phyloP scores from a whole-genome alignment of 2,329 filamentous ascomycete genomes.

The Monosporascus ibericus region DNA sequence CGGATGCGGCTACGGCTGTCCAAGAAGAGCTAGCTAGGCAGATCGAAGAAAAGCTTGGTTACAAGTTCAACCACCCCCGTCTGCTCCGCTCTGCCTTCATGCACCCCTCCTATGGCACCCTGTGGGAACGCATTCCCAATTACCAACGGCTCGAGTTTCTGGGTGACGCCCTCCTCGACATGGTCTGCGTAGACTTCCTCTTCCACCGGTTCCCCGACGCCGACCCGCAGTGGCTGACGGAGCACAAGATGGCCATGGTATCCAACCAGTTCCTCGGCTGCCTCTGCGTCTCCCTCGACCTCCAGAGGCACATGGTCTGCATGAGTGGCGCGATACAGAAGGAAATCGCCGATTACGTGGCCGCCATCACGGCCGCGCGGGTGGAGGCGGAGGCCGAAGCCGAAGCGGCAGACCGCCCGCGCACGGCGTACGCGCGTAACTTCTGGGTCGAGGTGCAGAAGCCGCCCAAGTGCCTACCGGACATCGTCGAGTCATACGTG shows the following conservation, averaged over 20 bases:
- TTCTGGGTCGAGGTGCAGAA: slow-evolving; percentile 62
- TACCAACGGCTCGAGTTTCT: slow-evolving; percentile 93
- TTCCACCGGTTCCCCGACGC: slow-evolving; percentile 70
- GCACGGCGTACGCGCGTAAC: slow-evolving; percentile 44
- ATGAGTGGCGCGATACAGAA: slow-evolving; percentile 39
- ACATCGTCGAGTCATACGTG: slow-evolving; percentile 83
- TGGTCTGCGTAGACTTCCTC: slow-evolving; percentile 67
- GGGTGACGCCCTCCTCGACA: slow-evolving; percentile 66
- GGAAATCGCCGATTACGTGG: slow-evolving; percentile 49
- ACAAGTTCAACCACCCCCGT: slow-evolving; percentile 66
- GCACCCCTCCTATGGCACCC: slow-evolving; percentile 73
- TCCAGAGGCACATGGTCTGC: slow-evolving; percentile 66
- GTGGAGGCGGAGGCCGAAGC: slow-evolving; percentile 32
- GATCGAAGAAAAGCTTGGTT: slow-evolving; percentile 52
- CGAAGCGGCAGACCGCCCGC: slow-evolving; percentile 27
- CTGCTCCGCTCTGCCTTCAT: slow-evolving; percentile 80
- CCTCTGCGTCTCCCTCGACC: slow-evolving; percentile 69
- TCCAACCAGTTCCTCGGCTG: slow-evolving; percentile 90
- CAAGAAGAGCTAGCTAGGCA: slow-evolving; percentile 63
- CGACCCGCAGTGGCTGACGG: slow-evolving; percentile 94
- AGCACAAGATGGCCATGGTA: slow-evolving; percentile 99
- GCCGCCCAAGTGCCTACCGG: slow-evolving; percentile 71
- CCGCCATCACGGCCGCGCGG: slow-evolving; percentile 48
- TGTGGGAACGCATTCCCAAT: slow-evolving; percentile 72
- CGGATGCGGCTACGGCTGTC: slow-evolving; percentile 51